phyloP scores from a whole-genome alignment of 768 basidiomycete species.

The Butyriboletus loyo region DNA sequence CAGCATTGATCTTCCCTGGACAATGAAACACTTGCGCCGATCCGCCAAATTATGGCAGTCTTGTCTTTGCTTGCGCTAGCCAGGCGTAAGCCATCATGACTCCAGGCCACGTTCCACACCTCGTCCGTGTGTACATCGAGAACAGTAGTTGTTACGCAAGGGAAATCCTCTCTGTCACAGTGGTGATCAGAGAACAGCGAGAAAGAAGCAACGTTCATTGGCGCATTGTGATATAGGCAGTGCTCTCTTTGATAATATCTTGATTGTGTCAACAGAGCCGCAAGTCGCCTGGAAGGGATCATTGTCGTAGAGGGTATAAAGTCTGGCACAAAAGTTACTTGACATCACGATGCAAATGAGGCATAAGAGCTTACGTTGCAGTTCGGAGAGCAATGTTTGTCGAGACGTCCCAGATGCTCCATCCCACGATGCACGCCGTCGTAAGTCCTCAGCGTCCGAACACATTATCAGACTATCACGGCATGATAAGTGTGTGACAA shows the following conservation, averaged over 20 bases:
- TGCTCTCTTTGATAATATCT: slow-evolving; percentile 71
- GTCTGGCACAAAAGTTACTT: slow-evolving; percentile 42
- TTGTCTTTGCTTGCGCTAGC: slow-evolving; percentile 89
- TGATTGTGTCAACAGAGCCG: slow-evolving; percentile 83
- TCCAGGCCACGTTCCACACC: slow-evolving; percentile 97
- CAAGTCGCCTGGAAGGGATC: slow-evolving; percentile 88
- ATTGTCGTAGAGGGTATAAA: slow-evolving; percentile 89
- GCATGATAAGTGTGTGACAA: slow-evolving; percentile 15
- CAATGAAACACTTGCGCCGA: slow-evolving; percentile 57
- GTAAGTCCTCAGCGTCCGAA: slow-evolving; percentile 76
- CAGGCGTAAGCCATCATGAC: slow-evolving; percentile 78
- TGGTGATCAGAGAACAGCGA: slow-evolving; percentile 88
- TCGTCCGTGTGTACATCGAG: slow-evolving; percentile 87
- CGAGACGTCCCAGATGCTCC: slow-evolving; percentile 82
- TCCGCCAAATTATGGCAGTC: slow-evolving; percentile 84
- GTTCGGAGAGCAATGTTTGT: slow-evolving; percentile 63
- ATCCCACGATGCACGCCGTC: slow-evolving; percentile 82
- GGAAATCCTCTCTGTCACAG: slow-evolving; percentile 81
- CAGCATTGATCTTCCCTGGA: slow-evolving; percentile 1
- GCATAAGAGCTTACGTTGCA: slow-evolving; percentile 65
- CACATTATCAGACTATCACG: slow-evolving; percentile 84
- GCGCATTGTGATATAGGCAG: slow-evolving; percentile 86
- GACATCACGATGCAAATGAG: background rate
- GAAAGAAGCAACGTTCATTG: slow-evolving; percentile 52
- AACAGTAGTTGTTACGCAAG: slow-evolving; percentile 79